Base-by-base conservation (phyloP, 345 rosid species). In the Iberis pinnata region DNA sequence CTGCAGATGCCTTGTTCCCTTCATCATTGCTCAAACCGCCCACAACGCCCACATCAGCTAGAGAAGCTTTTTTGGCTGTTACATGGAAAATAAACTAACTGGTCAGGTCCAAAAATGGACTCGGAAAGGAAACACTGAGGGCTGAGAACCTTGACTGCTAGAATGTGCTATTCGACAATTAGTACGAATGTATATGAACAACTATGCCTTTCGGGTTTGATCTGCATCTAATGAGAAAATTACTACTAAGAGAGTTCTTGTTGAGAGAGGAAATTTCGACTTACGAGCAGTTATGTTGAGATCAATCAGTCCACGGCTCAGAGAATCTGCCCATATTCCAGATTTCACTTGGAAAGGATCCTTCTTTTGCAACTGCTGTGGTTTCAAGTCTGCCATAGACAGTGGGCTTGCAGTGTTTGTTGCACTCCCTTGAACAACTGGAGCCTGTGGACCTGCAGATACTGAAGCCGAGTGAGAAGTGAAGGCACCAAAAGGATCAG, bases 201-300 rank as follows among this genome's bases (percentile, higher is more conserved):
- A 29, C 33, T 13, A 48, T 55, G 38, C 15, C 24, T 46, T 20
- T 2, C 47, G n/a, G 33, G 43, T 63, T 54, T 47, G 11, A 63
- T 63, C 43, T n/a, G 26, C 53, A 36, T 10, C 54, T 13, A 12
- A 37, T 18, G 26, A 48, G 25, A 61, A 51, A 42, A 41, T 41
- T 24, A 50, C 4, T 22, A 22, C 25, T 22, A 6, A 3, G 6
- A 2, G 6, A 6, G 25, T 6, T 2, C 25, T 2, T 22, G n/a
- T n/a, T n/a, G n/a, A n/a, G 14, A 29, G 31, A 13, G 5, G 22
- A 49, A 52, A 53, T 35, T 60, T 47, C 45, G 47, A 75, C 97
- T 93, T 80, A 88, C 99, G 84, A 63, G 94, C 97, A 71, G 97
- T 71, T 75, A 93, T 83, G 49, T 93, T 88, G 32, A 93, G 99